Percentiles rank a stretch among this genome's conserved stretches.
Evolutionary conservation across 2,329 filamentous ascomycete genomes (phyloP).

Genomic region (Neocatenulostroma microsporum): DNA sequence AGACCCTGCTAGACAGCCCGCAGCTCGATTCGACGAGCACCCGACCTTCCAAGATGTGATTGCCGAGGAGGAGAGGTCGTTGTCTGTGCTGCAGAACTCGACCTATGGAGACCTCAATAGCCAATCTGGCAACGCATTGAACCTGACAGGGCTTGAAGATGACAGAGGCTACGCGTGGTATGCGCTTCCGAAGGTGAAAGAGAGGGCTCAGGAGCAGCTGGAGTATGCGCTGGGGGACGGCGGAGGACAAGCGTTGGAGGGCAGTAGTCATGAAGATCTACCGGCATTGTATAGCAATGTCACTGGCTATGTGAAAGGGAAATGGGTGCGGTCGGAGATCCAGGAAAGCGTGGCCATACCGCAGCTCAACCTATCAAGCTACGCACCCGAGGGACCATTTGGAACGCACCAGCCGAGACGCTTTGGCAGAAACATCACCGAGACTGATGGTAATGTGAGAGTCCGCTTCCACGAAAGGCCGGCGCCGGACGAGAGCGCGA

Average conservation of each 20-base stretch:
- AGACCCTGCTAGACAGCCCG: slow-evolving; percentile 29
- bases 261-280: slow-evolving; percentile 31
- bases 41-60: slow-evolving; percentile 43
- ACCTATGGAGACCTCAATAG: slow-evolving; percentile 43
- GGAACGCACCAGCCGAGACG: slow-evolving; percentile 38
- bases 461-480: slow-evolving; percentile 56
- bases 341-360: slow-evolving; percentile 39
- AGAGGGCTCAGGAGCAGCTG: slow-evolving; percentile 54
- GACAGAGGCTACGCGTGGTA: slow-evolving; percentile 74
- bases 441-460: slow-evolving; percentile 59
- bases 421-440: slow-evolving; percentile 77
- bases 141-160: slow-evolving; percentile 65
- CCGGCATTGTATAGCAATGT: slow-evolving; percentile 68
- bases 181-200: slow-evolving; percentile 58
- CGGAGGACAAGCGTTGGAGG: slow-evolving; percentile 22
- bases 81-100: slow-evolving; percentile 44
- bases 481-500: slow-evolving; percentile 25
- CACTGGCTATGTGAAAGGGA: slow-evolving; percentile 67
- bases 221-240: slow-evolving; percentile 33
- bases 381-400: slow-evolving; percentile 61
- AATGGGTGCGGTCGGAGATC: slow-evolving; percentile 59
- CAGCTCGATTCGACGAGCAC: slow-evolving; percentile 32
- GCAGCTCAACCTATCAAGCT: slow-evolving; percentile 43
- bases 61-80: slow-evolving; percentile 43
- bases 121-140: slow-evolving; percentile 35